Evolutionary conservation across 2,329 filamentous ascomycete species (phyloP).

Genomic region (Ophiocordyceps australis): DNA sequence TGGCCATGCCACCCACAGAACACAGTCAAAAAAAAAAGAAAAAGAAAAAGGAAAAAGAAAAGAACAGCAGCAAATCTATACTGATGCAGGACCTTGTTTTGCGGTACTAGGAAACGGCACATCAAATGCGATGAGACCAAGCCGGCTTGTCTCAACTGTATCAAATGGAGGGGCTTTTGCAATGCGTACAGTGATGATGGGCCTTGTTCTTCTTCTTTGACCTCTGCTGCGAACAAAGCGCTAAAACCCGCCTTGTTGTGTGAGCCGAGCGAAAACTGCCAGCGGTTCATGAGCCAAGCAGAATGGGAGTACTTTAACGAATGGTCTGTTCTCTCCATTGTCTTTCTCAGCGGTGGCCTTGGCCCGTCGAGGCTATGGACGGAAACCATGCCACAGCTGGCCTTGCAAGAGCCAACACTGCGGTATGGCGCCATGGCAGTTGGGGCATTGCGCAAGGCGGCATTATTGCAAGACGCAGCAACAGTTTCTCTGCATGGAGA

Average conservation of each 20-base stretch:
- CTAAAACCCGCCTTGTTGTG: slow-evolving; percentile 11
- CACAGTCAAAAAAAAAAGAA: too few species aligned
- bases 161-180: slow-evolving; percentile 21
- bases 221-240: slow-evolving; percentile 5
- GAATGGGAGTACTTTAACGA: slow-evolving; percentile 18
- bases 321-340: slow-evolving; percentile 15
- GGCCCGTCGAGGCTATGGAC: slow-evolving; percentile 17
- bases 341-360: slow-evolving; percentile 16
- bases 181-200: slow-evolving; percentile 12
- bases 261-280: slow-evolving; percentile 15
- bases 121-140: slow-evolving; percentile 23
- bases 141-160: slow-evolving; percentile 20
- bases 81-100: too few species aligned
- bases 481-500: slow-evolving; percentile 5
- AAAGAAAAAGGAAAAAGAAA: too few species aligned
- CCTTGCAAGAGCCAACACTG: slow-evolving; percentile 16
- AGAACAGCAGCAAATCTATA: too few species aligned
- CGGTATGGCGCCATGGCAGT: slow-evolving; percentile 21
- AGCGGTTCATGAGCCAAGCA: slow-evolving; percentile 14
- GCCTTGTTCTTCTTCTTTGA: slow-evolving; percentile 2
- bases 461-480: slow-evolving; percentile 7
- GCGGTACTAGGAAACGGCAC: slow-evolving; percentile 21
- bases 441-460: slow-evolving; percentile 18
- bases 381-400: slow-evolving; percentile 19
- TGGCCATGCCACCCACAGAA: too few species aligned